phyloP scores from a whole-genome alignment of 2,329 filamentous ascomycete species.

The Nakataea oryzae region DNA sequence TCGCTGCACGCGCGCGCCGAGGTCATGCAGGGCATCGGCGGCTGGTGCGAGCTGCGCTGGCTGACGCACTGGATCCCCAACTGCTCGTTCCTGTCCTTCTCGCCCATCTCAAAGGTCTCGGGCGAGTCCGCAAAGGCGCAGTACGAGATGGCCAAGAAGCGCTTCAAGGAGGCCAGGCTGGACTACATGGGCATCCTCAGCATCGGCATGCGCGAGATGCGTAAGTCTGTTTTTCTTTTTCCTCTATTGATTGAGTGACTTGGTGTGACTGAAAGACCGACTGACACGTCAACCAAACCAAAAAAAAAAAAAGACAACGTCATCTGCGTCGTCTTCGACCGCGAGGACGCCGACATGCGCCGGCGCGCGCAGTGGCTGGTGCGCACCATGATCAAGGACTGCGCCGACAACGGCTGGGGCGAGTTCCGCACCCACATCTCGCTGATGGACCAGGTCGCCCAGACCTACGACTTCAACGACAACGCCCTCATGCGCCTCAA shows the following conservation, averaged over 20 bases:
- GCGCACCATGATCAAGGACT: conserved; percentile 20
- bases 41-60: conserved; percentile 27
- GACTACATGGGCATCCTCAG: conserved; percentile 20
- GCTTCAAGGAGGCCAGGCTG: conserved; percentile 14
- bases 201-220: conserved; percentile 29
- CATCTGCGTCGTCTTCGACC: conserved; percentile 27
- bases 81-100: conserved; percentile 40
- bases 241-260: not conserved
- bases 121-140: conserved; percentile 16
- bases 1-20: conserved; percentile 20
- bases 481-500: conserved; percentile 24
- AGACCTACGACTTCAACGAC: conserved; percentile 26
- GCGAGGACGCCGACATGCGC: conserved; percentile 18
- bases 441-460: conserved; percentile 26
- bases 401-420: conserved; percentile 22
- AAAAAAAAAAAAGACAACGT: not conserved
- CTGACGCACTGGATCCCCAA: conserved; percentile 38
- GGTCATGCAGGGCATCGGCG: conserved; percentile 23
- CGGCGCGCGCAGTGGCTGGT: conserved; percentile 20
- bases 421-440: conserved; percentile 29
- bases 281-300: not conserved
- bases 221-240: conserved; percentile 20
- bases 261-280: not conserved
- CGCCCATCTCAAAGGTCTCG: conserved; percentile 25
- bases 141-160: conserved; percentile 18